Percentiles rank a stretch among this genome's conserved stretches.
Conservation (phyloP, 83 land plant species). For the Picea abies region DNA sequence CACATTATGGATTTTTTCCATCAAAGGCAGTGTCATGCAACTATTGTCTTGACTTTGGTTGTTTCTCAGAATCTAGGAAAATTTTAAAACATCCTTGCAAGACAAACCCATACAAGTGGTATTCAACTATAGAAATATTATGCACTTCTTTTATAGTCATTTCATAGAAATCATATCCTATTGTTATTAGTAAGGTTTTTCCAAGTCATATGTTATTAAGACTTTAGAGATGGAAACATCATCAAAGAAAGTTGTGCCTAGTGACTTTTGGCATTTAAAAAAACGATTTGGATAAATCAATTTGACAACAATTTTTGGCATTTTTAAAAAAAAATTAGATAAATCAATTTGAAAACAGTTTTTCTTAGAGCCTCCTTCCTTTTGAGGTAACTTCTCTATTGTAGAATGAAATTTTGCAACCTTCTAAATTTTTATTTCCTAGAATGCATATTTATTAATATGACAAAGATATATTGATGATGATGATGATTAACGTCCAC, state of each 20-base stretch:
- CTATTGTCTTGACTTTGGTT: no score
- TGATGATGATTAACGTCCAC: no score
- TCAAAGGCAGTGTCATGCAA: no score
- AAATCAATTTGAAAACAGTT: slow-evolving; percentile 21
- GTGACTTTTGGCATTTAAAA: not conserved
- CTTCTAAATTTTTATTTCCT: not conserved
- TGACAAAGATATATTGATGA: not conserved
- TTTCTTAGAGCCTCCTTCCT: slow-evolving; percentile 46
- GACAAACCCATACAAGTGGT: not conserved
- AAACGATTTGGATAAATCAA: no score
- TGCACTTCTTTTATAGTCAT: not conserved
- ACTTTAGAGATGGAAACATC: slow-evolving; percentile 45
- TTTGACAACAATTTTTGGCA: slow-evolving; percentile 28
- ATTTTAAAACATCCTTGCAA: no score
- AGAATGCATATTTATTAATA: not conserved
- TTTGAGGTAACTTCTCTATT: slow-evolving; percentile 39
- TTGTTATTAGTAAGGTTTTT: not conserved
- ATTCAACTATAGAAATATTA: not conserved
- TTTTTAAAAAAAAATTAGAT: slow-evolving; percentile 54
- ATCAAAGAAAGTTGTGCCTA: slow-evolving; percentile 15
- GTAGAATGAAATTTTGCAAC: not conserved
- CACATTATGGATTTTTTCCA: no score
- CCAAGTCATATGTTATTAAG: slow-evolving; percentile 35
- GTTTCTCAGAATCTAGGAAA: no score
- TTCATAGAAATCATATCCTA: not conserved